These are phyloP conservation scores for Quercus lobata DNA, from an alignment of 331 rosid species.

Conservation along the genomic window DNA sequence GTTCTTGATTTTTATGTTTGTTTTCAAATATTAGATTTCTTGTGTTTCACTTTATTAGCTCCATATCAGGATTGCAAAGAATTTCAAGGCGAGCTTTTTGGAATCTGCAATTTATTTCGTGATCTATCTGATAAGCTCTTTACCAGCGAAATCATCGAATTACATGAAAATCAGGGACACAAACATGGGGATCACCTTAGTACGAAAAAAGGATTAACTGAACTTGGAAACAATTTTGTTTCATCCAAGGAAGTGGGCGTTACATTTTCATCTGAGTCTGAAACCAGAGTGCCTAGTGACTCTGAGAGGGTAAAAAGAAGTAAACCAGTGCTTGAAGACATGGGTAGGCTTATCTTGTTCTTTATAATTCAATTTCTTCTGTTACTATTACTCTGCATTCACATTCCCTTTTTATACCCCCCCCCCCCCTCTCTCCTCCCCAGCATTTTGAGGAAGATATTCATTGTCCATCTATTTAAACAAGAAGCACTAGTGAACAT, in stretches of 20 bases:
- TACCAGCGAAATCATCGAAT: slow-evolving; percentile 73
- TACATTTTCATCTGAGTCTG: slow-evolving; percentile 27
- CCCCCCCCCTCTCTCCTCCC: no score
- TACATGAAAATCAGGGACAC: slow-evolving; percentile 39
- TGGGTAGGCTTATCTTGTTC: slow-evolving; percentile 39
- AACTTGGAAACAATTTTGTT: slow-evolving; percentile 20
- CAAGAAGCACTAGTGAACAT: background rate
- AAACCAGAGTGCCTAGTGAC: slow-evolving; percentile 26
- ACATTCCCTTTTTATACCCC: no score
- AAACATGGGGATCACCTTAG: slow-evolving; percentile 8
- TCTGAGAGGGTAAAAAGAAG: slow-evolving; percentile 24
- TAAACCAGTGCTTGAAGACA: slow-evolving; percentile 56
- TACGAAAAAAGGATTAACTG: slow-evolving; percentile 20
- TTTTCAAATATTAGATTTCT: slow-evolving; percentile 1
- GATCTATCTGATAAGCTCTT: slow-evolving; percentile 88
- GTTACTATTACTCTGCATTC: background rate
- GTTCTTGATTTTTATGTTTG: background rate
- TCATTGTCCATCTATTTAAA: no score
- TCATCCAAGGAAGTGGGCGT: slow-evolving; percentile 29
- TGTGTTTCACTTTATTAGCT: background rate
- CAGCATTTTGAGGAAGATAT: background rate
- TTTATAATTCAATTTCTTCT: background rate
- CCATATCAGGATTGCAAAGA: slow-evolving; percentile 78
- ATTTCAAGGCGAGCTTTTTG: slow-evolving; percentile 94
- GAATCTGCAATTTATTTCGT: slow-evolving; percentile 84